phyloP scores from a whole-genome alignment of 2,329 filamentous ascomycete genomes.

The Gremmenia infestans region DNA sequence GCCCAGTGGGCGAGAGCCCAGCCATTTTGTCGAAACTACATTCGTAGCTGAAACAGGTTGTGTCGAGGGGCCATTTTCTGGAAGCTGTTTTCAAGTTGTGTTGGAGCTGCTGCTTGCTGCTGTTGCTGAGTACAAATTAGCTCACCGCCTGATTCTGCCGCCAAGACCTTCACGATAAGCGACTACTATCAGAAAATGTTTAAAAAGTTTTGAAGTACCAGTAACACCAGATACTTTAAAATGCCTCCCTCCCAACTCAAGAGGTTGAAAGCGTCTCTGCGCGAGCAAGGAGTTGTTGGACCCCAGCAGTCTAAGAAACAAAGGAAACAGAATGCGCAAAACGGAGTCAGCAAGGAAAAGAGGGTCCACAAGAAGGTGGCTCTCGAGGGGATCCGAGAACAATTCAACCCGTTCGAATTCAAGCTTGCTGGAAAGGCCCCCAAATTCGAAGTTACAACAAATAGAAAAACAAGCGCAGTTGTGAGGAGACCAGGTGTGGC shows the following conservation, averaged over 20 bases:
- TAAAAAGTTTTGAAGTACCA: slow-evolving; percentile 5
- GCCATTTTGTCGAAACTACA: slow-evolving; percentile 27
- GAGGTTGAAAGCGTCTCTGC: slow-evolving; percentile 84
- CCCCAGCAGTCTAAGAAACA: slow-evolving; percentile 96
- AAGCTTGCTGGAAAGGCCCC: slow-evolving; percentile 71
- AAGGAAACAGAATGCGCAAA: slow-evolving; percentile 68
- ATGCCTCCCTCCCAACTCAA: slow-evolving; percentile 98
- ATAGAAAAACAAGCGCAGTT: slow-evolving; percentile 52
- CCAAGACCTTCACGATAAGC: slow-evolving; percentile 18
- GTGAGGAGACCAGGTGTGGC: slow-evolving; percentile 76
- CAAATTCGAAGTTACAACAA: slow-evolving; percentile 81
- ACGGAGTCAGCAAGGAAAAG: slow-evolving; percentile 63
- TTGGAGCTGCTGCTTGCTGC: background rate
- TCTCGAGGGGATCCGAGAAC: slow-evolving; percentile 81
- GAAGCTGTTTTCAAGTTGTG: too few species aligned
- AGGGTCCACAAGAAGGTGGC: slow-evolving; percentile 72
- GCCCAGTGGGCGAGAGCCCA: slow-evolving; percentile 23
- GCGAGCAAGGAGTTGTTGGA: slow-evolving; percentile 83
- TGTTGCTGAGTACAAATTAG: background rate
- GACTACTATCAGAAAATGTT: slow-evolving; percentile 16
- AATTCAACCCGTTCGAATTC: slow-evolving; percentile 97
- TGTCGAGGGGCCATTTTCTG: background rate
- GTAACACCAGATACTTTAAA: slow-evolving; percentile 21
- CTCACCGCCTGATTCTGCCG: slow-evolving; percentile 13
- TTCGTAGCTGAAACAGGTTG: slow-evolving; percentile 7